Percentiles rank a stretch among this genome's conserved stretches.
Evolutionary conservation across 2,329 filamentous ascomycete species (phyloP).

Genomic region (Elsinoe batatas): DNA sequence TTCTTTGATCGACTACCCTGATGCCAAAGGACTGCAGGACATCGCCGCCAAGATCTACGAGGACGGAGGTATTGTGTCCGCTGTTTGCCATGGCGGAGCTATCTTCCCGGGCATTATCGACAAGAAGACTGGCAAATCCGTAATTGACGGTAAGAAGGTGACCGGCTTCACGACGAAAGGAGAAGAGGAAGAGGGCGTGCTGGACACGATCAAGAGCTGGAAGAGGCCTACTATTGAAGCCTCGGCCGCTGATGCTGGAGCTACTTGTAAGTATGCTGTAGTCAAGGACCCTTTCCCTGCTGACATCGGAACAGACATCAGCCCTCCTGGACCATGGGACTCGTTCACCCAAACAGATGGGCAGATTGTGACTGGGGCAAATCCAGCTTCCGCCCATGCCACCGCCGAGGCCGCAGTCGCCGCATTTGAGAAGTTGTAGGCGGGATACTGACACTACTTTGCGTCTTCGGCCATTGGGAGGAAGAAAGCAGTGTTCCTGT

Average conservation of each 20-base stretch:
- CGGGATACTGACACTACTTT: neutral
- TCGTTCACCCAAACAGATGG: slow-evolving; percentile 27
- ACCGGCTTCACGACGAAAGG: slow-evolving; percentile 32
- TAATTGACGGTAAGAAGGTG: slow-evolving; percentile 28
- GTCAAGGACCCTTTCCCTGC: neutral
- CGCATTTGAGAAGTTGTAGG: slow-evolving; percentile 20
- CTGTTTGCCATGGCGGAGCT: slow-evolving; percentile 34
- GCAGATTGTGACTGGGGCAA: slow-evolving; percentile 29
- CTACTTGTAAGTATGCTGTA: slow-evolving; percentile 23
- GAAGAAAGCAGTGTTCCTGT: no score
- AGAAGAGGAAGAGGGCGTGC: slow-evolving; percentile 28
- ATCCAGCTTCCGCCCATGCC: slow-evolving; percentile 27
- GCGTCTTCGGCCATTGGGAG: no score
- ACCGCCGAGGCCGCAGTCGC: slow-evolving; percentile 26
- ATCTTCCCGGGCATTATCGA: slow-evolving; percentile 31
- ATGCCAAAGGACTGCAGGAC: slow-evolving; percentile 31
- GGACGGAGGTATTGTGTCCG: slow-evolving; percentile 34
- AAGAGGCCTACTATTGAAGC: slow-evolving; percentile 20
- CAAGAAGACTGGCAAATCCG: slow-evolving; percentile 23
- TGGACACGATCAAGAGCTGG: slow-evolving; percentile 28
- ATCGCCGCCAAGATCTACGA: slow-evolving; percentile 34
- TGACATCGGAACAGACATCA: slow-evolving; percentile 17
- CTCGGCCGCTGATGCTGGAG: slow-evolving; percentile 19
- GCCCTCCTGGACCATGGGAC: slow-evolving; percentile 23
- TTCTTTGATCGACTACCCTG: slow-evolving; percentile 39